A percentile compares a stretch with the other conserved stretches of the same genome.
These are phyloP conservation scores for Murraya paniculata DNA, from an alignment of 345 rosid species.

Conservation along the genomic window DNA sequence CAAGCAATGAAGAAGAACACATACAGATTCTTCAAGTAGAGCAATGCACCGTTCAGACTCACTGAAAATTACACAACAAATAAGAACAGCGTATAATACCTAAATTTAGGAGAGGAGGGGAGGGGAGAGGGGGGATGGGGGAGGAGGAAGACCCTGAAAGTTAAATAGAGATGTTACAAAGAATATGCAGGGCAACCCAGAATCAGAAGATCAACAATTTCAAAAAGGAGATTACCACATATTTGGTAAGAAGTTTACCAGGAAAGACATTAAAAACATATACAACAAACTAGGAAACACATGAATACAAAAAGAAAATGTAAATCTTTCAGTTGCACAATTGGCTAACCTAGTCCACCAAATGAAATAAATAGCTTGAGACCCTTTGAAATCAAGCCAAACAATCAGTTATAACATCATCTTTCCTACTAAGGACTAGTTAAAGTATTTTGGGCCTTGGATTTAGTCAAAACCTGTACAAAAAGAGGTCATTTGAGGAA, in stretches of 20 bases:
- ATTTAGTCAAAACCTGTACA: neutral
- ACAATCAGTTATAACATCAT: neutral
- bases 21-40: constrained; percentile 65
- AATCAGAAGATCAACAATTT: neutral
- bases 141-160: neutral
- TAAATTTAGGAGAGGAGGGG: neutral
- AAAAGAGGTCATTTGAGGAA: neutral
- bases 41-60: constrained; percentile 65
- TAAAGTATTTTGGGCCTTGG: neutral
- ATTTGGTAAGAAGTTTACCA: no score
- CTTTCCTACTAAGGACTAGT: neutral
- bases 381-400: neutral
- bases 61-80: constrained; percentile 40
- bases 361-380: neutral
- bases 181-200: neutral
- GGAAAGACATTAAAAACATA: neutral
- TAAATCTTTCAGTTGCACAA: neutral
- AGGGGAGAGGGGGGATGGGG: neutral
- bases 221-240: neutral
- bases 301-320: neutral
- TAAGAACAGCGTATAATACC: constrained; percentile 17
- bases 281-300: neutral
- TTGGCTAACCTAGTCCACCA: neutral
- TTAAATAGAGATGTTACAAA: neutral
- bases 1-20: constrained; percentile 65